phyloP scores from a whole-genome alignment of 495 filamentous ascomycete species.

The Neurospora sublineolata region DNA sequence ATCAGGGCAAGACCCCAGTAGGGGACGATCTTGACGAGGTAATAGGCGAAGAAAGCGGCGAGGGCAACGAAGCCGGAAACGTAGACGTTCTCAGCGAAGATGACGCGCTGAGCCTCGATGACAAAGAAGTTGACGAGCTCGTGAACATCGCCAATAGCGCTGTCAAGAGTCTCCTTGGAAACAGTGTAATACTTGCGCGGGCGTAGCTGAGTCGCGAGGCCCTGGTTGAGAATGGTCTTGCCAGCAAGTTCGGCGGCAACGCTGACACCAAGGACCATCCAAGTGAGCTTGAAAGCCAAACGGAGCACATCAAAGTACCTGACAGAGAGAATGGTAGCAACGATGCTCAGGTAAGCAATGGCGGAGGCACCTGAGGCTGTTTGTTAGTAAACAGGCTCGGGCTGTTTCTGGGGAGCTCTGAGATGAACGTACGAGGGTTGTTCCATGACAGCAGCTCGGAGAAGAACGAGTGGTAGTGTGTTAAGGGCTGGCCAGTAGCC shows the following conservation, averaged over 20 bases:
- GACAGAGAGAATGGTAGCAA: constrained; percentile 74
- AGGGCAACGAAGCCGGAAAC: constrained; percentile 43
- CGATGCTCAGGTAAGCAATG: constrained; percentile 62
- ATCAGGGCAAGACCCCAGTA: constrained; percentile 85
- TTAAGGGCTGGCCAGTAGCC: constrained; percentile 78
- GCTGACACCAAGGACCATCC: constrained; percentile 52
- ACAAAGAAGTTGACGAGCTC: constrained; percentile 95
- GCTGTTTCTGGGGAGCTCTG: constrained; percentile 8
- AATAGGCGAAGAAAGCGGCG: constrained; percentile 77
- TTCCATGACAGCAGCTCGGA: constrained; percentile 68
- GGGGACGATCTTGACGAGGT: constrained; percentile 84
- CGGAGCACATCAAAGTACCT: constrained; percentile 84
- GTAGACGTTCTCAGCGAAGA: constrained; percentile 87
- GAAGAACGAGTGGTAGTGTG: constrained; percentile 94
- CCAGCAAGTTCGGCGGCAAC: constrained; percentile 67
- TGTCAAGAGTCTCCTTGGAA: constrained; percentile 70
- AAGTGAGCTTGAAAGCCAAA: constrained; percentile 78
- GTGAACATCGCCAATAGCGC: constrained; percentile 69
- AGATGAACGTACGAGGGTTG: constrained; percentile 33
- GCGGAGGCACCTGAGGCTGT: constrained; percentile 57
- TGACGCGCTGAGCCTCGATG: constrained; percentile 86
- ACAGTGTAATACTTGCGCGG: constrained; percentile 89
- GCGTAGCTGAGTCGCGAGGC: constrained; percentile 75
- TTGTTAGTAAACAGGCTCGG: constrained; percentile 36
- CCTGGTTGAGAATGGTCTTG: constrained; percentile 60